Conservation (phyloP, 1,139 yeast genomes). For the Geotrichum armillariae region DNA sequence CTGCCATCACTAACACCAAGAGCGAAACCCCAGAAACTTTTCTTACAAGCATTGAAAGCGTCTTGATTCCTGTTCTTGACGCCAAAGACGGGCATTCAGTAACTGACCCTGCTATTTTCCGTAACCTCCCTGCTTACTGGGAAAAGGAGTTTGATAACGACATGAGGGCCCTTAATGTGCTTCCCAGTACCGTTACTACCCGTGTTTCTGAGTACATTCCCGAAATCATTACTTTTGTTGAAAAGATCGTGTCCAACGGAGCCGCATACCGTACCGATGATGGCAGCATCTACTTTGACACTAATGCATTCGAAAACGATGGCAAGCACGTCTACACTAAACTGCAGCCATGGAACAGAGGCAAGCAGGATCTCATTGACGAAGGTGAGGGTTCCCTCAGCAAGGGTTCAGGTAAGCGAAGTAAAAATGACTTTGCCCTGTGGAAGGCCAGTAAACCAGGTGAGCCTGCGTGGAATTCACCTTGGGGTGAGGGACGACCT, state of each 20-base stretch:
- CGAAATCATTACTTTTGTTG: conserved; percentile 79
- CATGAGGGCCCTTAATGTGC: conserved; percentile 80
- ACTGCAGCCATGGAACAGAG: conserved; percentile 97
- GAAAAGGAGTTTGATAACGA: conserved; percentile 81
- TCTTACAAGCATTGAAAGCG: conserved; percentile 59
- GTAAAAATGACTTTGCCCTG: conserved; percentile 85
- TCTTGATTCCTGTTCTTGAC: conserved; percentile 74
- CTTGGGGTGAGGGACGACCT: conserved; percentile 98
- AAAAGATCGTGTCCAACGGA: conserved; percentile 71
- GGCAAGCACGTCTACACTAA: conserved; percentile 82
- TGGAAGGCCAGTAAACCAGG: conserved; percentile 98
- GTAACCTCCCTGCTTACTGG: conserved; percentile 85
- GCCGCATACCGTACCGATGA: conserved; percentile 80
- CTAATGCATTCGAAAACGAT: conserved; percentile 70
- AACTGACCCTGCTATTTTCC: conserved; percentile 81
- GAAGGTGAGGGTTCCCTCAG: conserved; percentile 95
- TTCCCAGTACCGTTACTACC: conserved; percentile 82
- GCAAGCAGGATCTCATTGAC: conserved; percentile 76
- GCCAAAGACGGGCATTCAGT: conserved; percentile 68
- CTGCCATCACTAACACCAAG: conserved; percentile 33
- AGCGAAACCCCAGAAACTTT: conserved; percentile 43
- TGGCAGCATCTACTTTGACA: conserved; percentile 96
- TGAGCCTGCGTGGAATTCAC: conserved; percentile 93
- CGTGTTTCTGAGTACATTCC: conserved; percentile 98
- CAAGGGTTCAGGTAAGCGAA: conserved; percentile 56